phyloP scores from a whole-genome alignment of 345 rosid species.

The Psidium guajava region DNA sequence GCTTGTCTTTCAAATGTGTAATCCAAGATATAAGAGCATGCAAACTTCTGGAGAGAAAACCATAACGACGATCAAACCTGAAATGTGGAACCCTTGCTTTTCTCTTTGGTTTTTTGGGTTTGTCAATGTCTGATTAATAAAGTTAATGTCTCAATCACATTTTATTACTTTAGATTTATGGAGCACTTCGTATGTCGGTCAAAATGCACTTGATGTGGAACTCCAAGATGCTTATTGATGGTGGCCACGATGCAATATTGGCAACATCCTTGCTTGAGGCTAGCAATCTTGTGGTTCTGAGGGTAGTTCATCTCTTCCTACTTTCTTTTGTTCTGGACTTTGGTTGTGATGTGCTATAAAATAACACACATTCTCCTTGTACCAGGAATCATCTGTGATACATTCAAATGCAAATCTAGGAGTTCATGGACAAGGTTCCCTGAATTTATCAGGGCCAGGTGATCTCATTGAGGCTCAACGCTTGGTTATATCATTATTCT shows the following conservation, averaged over 20 bases:
- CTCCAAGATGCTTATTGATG: constrained; percentile 56
- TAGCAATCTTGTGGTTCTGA: constrained; percentile 58
- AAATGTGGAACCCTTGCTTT: background rate
- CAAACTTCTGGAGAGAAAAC: background rate
- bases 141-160: background rate
- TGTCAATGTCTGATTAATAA: background rate
- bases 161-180: constrained; percentile 37
- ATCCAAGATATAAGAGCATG: background rate
- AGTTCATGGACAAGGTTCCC: constrained; percentile 59
- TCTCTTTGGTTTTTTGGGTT: background rate
- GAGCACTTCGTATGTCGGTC: constrained; percentile 63
- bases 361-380: background rate
- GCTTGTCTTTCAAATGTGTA: background rate
- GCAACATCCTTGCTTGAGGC: constrained; percentile 61
- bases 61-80: background rate
- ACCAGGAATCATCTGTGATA: constrained; percentile 54
- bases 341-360: background rate
- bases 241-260: constrained; percentile 41
- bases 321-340: background rate
- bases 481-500: constrained; percentile 48
- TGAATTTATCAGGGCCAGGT: constrained; percentile 64
- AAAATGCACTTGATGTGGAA: constrained; percentile 70
- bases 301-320: constrained; percentile 23
- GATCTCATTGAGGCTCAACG: constrained; percentile 57
- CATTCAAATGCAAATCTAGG: constrained; percentile 69